Percentiles rank a stretch among this genome's conserved stretches.
Evolutionary conservation across 1,284 basidiomycete species (phyloP).

Genomic region (Lignosus rhinocerotis): DNA sequence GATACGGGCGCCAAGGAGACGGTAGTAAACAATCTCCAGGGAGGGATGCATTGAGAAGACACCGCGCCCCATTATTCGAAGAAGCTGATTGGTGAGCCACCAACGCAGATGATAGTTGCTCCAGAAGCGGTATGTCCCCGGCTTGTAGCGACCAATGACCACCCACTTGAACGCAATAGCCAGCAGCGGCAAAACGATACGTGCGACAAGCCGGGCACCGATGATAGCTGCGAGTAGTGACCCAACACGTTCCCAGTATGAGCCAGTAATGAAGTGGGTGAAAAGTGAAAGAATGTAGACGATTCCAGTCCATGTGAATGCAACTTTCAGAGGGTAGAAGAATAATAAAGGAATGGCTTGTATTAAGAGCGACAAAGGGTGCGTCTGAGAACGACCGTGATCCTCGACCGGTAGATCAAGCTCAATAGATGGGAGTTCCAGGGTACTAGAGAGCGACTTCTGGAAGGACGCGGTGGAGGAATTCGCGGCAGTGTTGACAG

Average conservation of each 20-base stretch:
- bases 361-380: constrained; percentile 40
- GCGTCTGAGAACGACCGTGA: constrained; percentile 35
- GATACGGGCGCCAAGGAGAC: constrained; percentile 45
- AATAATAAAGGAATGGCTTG: constrained; percentile 44
- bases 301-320: constrained; percentile 38
- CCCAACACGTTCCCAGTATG: constrained; percentile 37
- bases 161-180: constrained; percentile 47
- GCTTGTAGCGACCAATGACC: constrained; percentile 44
- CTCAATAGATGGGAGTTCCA: constrained; percentile 17
- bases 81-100: constrained; percentile 47
- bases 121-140: constrained; percentile 42
- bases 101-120: constrained; percentile 44
- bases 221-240: constrained; percentile 38
- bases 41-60: constrained; percentile 42
- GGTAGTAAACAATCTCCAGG: constrained; percentile 42
- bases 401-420: constrained; percentile 17
- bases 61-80: constrained; percentile 42
- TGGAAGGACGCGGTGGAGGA: constrained; percentile 10
- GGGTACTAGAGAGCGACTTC: constrained; percentile 12
- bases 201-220: constrained; percentile 33
- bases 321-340: constrained; percentile 45
- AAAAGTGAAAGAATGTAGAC: constrained; percentile 20
- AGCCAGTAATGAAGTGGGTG: constrained; percentile 30
- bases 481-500: constrained; percentile 12
- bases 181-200: constrained; percentile 38